These are phyloP conservation scores for Yamadazyma atmosphaerica DNA, from an alignment of 1,139 yeast species.

Conservation along the genomic window DNA sequence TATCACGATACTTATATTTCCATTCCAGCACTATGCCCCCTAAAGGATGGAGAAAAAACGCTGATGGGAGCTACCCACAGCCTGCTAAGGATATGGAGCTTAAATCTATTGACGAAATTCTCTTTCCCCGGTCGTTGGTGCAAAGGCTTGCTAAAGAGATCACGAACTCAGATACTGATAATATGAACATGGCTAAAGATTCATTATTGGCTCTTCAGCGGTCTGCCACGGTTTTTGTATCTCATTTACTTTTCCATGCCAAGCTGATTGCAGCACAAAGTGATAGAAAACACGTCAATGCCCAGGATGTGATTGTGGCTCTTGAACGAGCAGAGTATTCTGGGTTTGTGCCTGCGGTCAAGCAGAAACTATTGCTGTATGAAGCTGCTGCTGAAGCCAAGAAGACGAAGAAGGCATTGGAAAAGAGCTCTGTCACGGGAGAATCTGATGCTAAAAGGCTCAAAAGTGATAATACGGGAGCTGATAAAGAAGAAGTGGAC, in stretches of 20 bases:
- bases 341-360: constrained; percentile 54
- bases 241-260: constrained; percentile 64
- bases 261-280: constrained; percentile 51
- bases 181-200: constrained; percentile 59
- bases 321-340: constrained; percentile 56
- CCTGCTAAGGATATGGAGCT: constrained; percentile 56
- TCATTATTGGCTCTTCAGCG: constrained; percentile 66
- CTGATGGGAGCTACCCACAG: constrained; percentile 61
- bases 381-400: constrained; percentile 41
- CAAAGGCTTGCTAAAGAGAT: constrained; percentile 55
- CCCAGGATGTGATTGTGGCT: constrained; percentile 64
- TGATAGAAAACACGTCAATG: constrained; percentile 61
- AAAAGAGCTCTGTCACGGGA: constrained; percentile 5
- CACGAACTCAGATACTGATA: constrained; percentile 29
- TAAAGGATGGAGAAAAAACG: constrained; percentile 79
- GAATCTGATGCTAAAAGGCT: constrained; percentile 13
- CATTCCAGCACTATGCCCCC: constrained; percentile 59
- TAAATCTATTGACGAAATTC: constrained; percentile 64
- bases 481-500: constrained; percentile 8
- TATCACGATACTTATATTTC: not conserved
- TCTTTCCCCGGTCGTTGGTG: constrained; percentile 67
- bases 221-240: constrained; percentile 72
- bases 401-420: constrained; percentile 31
- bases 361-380: constrained; percentile 48
- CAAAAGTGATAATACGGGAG: constrained; percentile 8